Evolutionary conservation across 345 rosid species (phyloP).

Genomic region (Eucalyptus shirleyi): DNA sequence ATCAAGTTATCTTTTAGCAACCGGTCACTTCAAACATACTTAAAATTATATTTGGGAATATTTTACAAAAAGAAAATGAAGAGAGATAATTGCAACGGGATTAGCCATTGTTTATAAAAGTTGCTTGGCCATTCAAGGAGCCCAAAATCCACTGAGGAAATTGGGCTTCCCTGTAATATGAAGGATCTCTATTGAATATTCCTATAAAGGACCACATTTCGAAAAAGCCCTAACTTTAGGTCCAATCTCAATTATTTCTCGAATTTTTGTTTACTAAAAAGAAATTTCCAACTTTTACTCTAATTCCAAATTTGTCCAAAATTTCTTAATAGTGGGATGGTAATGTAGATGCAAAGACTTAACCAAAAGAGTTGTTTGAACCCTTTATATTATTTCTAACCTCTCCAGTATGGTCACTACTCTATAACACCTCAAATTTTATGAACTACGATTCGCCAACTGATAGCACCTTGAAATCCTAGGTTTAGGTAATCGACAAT

Average conservation of each 20-base stretch:
- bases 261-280: accelerated
- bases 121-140: background rate
- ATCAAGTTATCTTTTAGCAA: background rate
- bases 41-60: background rate
- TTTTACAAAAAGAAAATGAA: background rate
- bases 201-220: background rate
- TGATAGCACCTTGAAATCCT: background rate
- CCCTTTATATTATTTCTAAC: background rate
- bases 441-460: background rate
- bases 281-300: background rate
- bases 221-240: background rate
- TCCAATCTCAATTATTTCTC: background rate
- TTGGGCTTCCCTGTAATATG: background rate
- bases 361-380: background rate
- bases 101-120: background rate
- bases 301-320: background rate
- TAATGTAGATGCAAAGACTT: background rate
- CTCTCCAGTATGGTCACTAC: background rate
- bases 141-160: background rate
- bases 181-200: background rate
- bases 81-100: background rate
- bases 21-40: background rate
- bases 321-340: too few relatives aligned
- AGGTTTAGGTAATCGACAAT: background rate
- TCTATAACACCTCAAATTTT: background rate